These are phyloP conservation scores for Taphrina wiesneri DNA, from an alignment of 1,139 yeast species.

Conservation along the genomic window DNA sequence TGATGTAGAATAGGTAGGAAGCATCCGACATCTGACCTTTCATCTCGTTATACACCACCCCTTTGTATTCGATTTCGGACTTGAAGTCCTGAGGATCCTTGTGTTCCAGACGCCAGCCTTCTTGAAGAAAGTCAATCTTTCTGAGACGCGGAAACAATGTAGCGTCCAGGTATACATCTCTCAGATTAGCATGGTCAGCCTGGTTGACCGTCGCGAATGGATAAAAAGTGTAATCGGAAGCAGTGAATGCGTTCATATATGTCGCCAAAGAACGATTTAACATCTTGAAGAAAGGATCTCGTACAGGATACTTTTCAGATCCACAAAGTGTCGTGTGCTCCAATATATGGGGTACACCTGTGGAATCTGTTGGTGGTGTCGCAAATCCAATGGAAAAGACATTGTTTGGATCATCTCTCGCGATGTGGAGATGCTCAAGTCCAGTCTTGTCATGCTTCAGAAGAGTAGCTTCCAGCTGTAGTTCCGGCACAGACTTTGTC, in stretches of 20 bases:
- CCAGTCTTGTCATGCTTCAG: slow-evolving; percentile 69
- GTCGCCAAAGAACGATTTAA: slow-evolving; percentile 81
- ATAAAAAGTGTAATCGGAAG: slow-evolving; percentile 82
- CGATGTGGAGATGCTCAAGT: slow-evolving; percentile 80
- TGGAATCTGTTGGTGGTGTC: slow-evolving; percentile 88
- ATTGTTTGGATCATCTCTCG: slow-evolving; percentile 75
- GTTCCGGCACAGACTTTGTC: slow-evolving; percentile 73
- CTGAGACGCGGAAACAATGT: slow-evolving; percentile 79
- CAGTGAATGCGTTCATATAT: slow-evolving; percentile 99
- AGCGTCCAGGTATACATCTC: slow-evolving; percentile 85
- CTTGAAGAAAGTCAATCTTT: slow-evolving; percentile 83
- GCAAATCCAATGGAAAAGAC: slow-evolving; percentile 89
- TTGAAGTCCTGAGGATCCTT: slow-evolving; percentile 57
- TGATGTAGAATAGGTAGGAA: slow-evolving; percentile 78
- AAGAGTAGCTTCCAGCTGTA: slow-evolving; percentile 75
- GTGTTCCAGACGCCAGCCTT: slow-evolving; percentile 96
- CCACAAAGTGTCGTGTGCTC: slow-evolving; percentile 95
- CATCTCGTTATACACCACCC: slow-evolving; percentile 98
- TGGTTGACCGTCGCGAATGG: slow-evolving; percentile 94
- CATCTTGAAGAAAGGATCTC: slow-evolving; percentile 98
- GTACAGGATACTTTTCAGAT: slow-evolving; percentile 80
- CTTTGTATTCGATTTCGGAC: slow-evolving; percentile 74
- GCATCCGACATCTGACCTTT: slow-evolving; percentile 92
- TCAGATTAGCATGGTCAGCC: slow-evolving; percentile 76
- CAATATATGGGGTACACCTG: slow-evolving; percentile 94